phyloP scores from a whole-genome alignment of 495 filamentous ascomycete species.

The Penicillium arizonense region DNA sequence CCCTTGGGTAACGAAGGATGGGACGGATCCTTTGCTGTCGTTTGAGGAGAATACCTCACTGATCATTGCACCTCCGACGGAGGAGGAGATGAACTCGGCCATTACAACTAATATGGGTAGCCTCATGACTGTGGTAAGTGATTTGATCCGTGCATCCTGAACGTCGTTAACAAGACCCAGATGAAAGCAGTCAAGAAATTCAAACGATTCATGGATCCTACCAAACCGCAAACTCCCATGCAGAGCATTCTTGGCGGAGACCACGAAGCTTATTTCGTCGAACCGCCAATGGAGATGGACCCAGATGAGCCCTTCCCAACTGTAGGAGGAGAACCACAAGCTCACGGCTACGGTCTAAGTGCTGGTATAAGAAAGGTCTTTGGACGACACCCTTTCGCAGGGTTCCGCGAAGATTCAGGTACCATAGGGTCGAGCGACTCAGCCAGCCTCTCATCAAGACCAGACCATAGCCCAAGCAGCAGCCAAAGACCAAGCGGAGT shows the following conservation, averaged over 20 bases:
- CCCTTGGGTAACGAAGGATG: constrained; percentile 87
- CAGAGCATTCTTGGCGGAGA: constrained; percentile 57
- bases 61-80: constrained; percentile 74
- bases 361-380: constrained; percentile 49
- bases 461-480: constrained; percentile 15
- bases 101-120: constrained; percentile 86
- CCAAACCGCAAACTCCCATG: constrained; percentile 47
- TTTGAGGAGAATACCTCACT: constrained; percentile 84
- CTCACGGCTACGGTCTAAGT: constrained; percentile 47
- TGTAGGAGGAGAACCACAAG: constrained; percentile 14
- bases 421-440: constrained; percentile 18
- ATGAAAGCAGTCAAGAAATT: constrained; percentile 92
- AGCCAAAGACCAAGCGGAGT: constrained; percentile 17
- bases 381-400: constrained; percentile 45
- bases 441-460: constrained; percentile 13
- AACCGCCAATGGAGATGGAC: constrained; percentile 56
- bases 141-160: constrained; percentile 1
- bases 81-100: constrained; percentile 84
- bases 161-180: constrained; percentile 43
- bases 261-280: constrained; percentile 51
- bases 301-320: constrained; percentile 36
- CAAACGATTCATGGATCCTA: constrained; percentile 57
- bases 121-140: constrained; percentile 76
- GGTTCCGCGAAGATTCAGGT: constrained; percentile 34
- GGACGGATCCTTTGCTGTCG: constrained; percentile 76